Conservation (phyloP, 108 stramenopile species). For the Aurantiochytrium sp. region DNA sequence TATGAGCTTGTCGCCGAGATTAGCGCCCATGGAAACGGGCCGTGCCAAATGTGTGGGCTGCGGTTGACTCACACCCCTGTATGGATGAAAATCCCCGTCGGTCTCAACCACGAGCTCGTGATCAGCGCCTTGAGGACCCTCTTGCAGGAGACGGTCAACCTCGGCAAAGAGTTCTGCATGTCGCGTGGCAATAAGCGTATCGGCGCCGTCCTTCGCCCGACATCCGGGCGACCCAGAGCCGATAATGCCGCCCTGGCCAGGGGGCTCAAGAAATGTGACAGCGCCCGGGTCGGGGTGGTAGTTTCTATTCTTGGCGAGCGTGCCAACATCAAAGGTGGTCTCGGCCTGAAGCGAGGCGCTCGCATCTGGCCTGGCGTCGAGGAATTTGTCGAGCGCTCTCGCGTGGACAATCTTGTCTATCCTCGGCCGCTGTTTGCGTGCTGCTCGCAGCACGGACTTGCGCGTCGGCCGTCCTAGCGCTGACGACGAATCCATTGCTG, state of each 20-base stretch:
- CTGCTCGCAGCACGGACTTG: neutral
- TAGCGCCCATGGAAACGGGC: neutral
- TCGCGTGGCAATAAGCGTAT: neutral
- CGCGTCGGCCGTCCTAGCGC: neutral
- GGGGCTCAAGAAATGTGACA: neutral
- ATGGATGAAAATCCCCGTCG: neutral
- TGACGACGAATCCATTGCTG: neutral
- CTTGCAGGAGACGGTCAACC: neutral
- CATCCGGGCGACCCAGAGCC: neutral
- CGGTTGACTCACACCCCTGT: neutral
- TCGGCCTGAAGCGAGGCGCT: neutral
- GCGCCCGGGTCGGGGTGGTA: neutral
- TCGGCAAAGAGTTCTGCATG: neutral
- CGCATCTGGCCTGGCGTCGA: neutral
- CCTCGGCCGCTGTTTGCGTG: neutral
- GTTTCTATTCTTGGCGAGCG: neutral
- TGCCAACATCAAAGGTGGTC: neutral
- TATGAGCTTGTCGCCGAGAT: neutral
- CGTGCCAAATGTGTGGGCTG: neutral
- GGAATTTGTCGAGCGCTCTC: neutral
- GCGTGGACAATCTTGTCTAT: neutral
- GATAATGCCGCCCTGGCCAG: neutral
- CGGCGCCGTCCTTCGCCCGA: neutral
- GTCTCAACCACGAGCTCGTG: neutral
- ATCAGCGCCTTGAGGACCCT: neutral